Evolutionary conservation across 192 early-diverging fungal species (phyloP).

Genomic region (Linnemannia hyalina): DNA sequence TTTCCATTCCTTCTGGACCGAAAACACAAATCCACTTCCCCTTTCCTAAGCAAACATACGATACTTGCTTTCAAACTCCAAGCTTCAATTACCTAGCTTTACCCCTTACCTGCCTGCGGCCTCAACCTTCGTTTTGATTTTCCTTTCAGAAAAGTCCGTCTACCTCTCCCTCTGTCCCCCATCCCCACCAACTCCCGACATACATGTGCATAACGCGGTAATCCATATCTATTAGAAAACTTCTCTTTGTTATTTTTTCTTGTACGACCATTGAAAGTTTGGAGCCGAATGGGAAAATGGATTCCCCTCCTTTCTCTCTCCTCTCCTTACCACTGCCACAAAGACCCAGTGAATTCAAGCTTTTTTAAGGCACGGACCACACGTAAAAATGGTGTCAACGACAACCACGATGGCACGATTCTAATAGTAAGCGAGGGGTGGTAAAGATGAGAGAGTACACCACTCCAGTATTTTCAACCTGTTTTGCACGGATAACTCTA

Average conservation of each 20-base stretch:
- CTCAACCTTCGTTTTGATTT: neutral
- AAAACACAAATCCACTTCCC: neutral
- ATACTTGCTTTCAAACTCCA: neutral
- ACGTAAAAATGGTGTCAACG: slow-evolving; percentile 9
- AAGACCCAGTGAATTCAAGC: neutral
- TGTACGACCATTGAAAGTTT: neutral
- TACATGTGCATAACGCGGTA: neutral
- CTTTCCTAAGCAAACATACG: neutral
- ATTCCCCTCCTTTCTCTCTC: neutral
- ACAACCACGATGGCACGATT: slow-evolving; percentile 3
- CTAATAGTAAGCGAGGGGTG: neutral
- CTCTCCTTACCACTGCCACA: neutral
- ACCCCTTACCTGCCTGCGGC: neutral
- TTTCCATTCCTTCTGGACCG: neutral
- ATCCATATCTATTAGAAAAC: neutral
- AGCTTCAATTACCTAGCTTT: neutral
- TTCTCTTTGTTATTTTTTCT: neutral
- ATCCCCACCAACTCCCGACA: neutral
- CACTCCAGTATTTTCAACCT: neutral
- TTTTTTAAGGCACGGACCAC: slow-evolving; percentile 9
- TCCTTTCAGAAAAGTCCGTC: neutral
- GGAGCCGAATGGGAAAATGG: neutral
- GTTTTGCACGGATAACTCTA: neutral
- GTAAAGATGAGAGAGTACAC: neutral
- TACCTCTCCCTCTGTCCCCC: neutral